Conservation (phyloP, 257 asterid genomes). For the Forsythia suspensa region DNA sequence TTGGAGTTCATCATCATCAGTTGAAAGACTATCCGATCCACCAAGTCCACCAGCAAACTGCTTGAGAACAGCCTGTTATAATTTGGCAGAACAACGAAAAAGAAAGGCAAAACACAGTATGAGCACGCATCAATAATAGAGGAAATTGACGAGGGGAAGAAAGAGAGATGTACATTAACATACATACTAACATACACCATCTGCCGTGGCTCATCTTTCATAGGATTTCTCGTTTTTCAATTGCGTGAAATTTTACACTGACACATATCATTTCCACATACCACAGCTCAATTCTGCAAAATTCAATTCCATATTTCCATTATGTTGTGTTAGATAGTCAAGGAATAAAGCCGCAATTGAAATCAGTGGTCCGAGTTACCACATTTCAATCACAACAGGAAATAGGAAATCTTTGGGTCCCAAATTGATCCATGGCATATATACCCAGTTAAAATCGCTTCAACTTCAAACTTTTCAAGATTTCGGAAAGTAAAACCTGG, state of each 20-base stretch:
- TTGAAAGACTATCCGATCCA: constrained; percentile 45
- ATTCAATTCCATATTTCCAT: too few species aligned
- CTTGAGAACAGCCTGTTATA: constrained; percentile 59
- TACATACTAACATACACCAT: too few species aligned
- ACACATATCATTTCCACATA: background rate
- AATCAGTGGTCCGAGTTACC: background rate
- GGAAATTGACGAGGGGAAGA: background rate
- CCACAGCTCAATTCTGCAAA: too few species aligned
- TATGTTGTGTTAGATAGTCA: too few species aligned
- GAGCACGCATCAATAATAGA: background rate
- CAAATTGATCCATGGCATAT: background rate
- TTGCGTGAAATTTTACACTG: background rate
- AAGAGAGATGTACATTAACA: too few species aligned
- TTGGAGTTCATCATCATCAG: constrained; percentile 50
- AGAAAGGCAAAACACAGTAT: background rate
- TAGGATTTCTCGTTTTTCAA: background rate
- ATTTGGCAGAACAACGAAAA: constrained; percentile 6
- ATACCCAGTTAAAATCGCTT: background rate
- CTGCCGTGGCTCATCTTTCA: background rate
- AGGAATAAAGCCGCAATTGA: background rate
- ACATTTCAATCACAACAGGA: background rate
- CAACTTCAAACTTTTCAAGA: background rate
- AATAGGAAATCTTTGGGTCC: background rate
- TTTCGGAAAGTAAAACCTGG: background rate
- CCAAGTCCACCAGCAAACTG: constrained; percentile 61